Conservation (phyloP, 148 eudicot species). For the Polygonum maritimum region DNA sequence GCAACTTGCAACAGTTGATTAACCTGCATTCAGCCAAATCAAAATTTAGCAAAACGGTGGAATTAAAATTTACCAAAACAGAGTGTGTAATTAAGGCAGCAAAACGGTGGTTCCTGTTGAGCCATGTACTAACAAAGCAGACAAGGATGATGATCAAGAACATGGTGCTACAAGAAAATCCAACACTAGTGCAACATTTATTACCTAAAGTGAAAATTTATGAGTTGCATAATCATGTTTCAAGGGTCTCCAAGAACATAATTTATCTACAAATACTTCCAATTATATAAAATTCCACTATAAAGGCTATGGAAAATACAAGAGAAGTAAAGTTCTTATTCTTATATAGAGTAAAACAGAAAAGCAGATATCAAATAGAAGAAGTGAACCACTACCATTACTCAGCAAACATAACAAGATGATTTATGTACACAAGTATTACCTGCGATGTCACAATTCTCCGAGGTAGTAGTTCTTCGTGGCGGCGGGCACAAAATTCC, state of each 20-base stretch:
- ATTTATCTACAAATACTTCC: not conserved
- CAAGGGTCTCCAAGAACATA: not conserved
- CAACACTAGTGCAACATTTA: not conserved
- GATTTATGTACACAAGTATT: slow-evolving; percentile 6
- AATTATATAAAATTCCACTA: not conserved
- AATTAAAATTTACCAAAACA: not conserved
- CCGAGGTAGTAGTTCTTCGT: slow-evolving; percentile 91
- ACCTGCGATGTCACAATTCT: slow-evolving; percentile 94
- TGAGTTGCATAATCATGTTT: not conserved
- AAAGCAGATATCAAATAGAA: not conserved
- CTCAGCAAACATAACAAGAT: not conserved
- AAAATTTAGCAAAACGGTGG: not conserved
- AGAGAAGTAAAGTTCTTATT: not conserved
- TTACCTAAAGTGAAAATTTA: not conserved
- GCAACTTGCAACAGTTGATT: slow-evolving; percentile 86
- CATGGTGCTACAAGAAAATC: not conserved
- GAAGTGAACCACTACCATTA: not conserved
- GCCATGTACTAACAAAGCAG: not conserved
- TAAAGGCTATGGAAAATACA: not conserved
- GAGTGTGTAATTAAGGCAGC: not conserved
- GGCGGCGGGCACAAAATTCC: slow-evolving; percentile 93
- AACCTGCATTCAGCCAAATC: slow-evolving; percentile 42
- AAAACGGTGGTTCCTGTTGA: not conserved
- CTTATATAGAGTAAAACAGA: not conserved
- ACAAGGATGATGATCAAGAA: not conserved